phyloP scores from a whole-genome alignment of 768 basidiomycete species.

The Mycena haematopus region DNA sequence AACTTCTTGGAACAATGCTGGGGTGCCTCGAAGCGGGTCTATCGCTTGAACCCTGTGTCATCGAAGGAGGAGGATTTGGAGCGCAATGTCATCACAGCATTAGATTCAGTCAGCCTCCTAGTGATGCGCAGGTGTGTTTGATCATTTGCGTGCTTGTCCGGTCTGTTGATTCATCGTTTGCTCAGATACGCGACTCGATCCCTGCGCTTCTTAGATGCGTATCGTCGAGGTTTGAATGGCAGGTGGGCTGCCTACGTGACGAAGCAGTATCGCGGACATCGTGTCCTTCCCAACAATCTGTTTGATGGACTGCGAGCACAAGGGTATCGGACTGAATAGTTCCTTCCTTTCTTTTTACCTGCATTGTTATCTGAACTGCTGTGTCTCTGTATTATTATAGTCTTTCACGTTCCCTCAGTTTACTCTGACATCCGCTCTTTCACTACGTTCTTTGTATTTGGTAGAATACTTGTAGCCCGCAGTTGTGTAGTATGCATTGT shows the following conservation, averaged over 20 bases:
- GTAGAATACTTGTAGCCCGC: background rate
- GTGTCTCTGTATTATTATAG: background rate
- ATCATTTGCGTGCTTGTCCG: too few species aligned
- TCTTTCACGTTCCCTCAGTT: background rate
- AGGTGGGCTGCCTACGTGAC: too few species aligned
- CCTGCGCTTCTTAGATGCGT: too few species aligned
- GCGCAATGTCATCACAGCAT: constrained; percentile 23
- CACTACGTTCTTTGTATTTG: background rate
- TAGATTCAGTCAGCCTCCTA: constrained; percentile 27
- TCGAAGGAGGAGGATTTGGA: constrained; percentile 31
- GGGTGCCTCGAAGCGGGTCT: constrained; percentile 35
- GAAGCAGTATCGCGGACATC: background rate
- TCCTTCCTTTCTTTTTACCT: background rate
- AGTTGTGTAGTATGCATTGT: background rate
- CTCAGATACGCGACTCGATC: too few species aligned
- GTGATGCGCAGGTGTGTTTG: constrained; percentile 27
- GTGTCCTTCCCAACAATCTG: background rate
- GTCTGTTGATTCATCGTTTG: too few species aligned
- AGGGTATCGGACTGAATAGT: background rate
- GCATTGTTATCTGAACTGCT: background rate
- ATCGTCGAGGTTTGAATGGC: too few species aligned
- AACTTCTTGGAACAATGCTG: constrained; percentile 37
- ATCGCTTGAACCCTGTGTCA: constrained; percentile 27
- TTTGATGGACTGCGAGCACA: background rate
- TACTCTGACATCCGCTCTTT: background rate